These are phyloP conservation scores for Cymbopogon flexuosus DNA, from an alignment of 202 grass and related monocot genomes.

Conservation along the genomic window DNA sequence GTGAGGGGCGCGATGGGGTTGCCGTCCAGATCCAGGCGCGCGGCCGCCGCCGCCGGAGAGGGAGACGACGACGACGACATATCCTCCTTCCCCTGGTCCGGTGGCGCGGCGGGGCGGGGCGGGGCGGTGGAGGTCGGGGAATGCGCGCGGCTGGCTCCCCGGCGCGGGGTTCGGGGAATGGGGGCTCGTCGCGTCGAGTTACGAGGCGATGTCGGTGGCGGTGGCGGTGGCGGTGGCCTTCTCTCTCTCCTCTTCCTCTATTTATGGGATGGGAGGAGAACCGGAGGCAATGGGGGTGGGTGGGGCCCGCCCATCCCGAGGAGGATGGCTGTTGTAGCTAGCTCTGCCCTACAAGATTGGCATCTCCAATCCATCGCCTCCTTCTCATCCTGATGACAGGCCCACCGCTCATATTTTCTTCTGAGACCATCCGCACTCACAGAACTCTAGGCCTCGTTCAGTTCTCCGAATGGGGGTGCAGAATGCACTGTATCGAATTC, in stretches of 20 bases:
- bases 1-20: constrained; percentile 53
- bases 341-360: too few species aligned
- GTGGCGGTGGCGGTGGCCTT: not conserved
- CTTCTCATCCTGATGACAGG: too few species aligned
- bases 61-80: constrained; percentile 30
- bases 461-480: too few species aligned
- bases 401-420: too few species aligned
- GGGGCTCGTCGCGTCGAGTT: not conserved
- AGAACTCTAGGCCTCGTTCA: too few species aligned
- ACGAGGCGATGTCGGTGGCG: constrained; percentile 44
- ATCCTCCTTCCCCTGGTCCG: not conserved
- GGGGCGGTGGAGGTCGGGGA: not conserved
- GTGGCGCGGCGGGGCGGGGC: not conserved
- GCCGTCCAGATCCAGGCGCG: constrained; percentile 75
- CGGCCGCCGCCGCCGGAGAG: constrained; percentile 6
- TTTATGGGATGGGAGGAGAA: constrained; percentile 8
- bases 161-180: not conserved
- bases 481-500: too few species aligned
- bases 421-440: too few species aligned
- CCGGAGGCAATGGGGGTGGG: too few species aligned
- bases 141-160: not conserved
- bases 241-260: not conserved
- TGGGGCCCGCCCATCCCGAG: too few species aligned
- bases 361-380: too few species aligned
- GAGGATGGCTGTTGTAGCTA: too few species aligned